These are phyloP conservation scores for Massospora cicadina DNA, from an alignment of 371 early-diverging fungal species.

Conservation along the genomic window DNA sequence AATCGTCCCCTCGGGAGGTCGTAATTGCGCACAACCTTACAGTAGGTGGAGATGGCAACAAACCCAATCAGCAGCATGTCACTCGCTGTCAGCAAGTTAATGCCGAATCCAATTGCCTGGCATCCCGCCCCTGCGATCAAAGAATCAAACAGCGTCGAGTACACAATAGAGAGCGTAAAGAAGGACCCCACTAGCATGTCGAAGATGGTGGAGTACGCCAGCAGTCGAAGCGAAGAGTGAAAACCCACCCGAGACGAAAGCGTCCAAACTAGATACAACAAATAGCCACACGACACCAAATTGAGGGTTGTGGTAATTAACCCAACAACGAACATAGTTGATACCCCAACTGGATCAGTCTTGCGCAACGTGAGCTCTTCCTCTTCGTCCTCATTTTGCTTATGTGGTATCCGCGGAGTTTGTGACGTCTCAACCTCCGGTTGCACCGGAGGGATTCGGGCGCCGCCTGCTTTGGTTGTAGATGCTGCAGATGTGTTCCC, in stretches of 20 bases:
- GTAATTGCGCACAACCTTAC: background rate
- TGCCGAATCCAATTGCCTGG: slow-evolving; percentile 6
- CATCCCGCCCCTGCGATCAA: slow-evolving; percentile 1
- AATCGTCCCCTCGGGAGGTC: background rate
- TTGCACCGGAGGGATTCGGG: background rate
- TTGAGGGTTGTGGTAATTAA: slow-evolving; percentile 7
- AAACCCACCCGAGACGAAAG: slow-evolving; percentile 1
- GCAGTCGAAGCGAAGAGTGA: background rate
- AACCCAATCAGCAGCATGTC: slow-evolving; percentile 10
- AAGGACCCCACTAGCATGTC: slow-evolving; percentile 11
- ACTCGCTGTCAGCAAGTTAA: slow-evolving; percentile 3
- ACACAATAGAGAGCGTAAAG: slow-evolving; percentile 8
- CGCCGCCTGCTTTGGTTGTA: background rate
- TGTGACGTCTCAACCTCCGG: background rate
- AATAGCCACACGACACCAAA: background rate
- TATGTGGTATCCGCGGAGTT: background rate
- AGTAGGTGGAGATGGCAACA: background rate
- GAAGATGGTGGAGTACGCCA: background rate
- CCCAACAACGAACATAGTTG: slow-evolving; percentile 5
- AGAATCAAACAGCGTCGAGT: slow-evolving; percentile 3
- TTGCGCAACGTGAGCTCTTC: background rate
- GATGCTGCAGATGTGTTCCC: no score
- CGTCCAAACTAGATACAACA: background rate
- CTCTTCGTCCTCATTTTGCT: slow-evolving; percentile 3
- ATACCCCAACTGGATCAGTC: background rate